Evolutionary conservation across 768 basidiomycete species (phyloP), one percentile per base, ranked within the genome.

Genomic region (Leucocoprinus sp.): DNA sequence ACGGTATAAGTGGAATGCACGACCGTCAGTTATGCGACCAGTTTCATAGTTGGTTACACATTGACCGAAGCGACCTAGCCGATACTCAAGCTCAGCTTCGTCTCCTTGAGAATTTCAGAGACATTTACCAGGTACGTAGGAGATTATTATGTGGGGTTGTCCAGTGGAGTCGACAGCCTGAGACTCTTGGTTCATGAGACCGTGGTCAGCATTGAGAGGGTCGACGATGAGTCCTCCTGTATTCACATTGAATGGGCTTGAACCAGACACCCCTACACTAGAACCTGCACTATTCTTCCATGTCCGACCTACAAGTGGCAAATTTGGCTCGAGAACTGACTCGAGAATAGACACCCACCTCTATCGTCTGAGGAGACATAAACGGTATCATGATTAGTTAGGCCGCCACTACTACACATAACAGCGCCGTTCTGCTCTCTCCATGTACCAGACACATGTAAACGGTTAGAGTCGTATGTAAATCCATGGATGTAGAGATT

Each of bases 181-280:
- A 0, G 70, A 69, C 48, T 74, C 72, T 53, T 74, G 72, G 52
- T 74, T 74, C 69, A 74, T 72, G n/a, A 74, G 60, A 2, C 65
- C 72, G 51, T 73, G 71, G 48, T 73, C 67, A 8, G 71, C 67
- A 42, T 73, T 64, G 17, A 71, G 56, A 3, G 67, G 54, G 45
- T 73, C 71, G 19, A 70, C 58, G 42, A 71, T 66, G 12, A 71
- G 67, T 8, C 69, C 71, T 5, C 54, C 60, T 1, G 66, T 66
- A 39, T 69, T 71, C 38, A 73, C 69, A 44, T 65, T 68, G 2
- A 71, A 51, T 17, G 69, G 68, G 37, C 52, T 65, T 2, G 64
- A 63, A 2, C 69, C 69, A 4, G 70, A 71, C 2, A 64, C 68
- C 14, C 63, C 69, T 22, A 71, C 55, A 11, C 53, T 54, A 3